phyloP scores from a whole-genome alignment of 768 basidiomycete species.

The Fomitopsis serialis region DNA sequence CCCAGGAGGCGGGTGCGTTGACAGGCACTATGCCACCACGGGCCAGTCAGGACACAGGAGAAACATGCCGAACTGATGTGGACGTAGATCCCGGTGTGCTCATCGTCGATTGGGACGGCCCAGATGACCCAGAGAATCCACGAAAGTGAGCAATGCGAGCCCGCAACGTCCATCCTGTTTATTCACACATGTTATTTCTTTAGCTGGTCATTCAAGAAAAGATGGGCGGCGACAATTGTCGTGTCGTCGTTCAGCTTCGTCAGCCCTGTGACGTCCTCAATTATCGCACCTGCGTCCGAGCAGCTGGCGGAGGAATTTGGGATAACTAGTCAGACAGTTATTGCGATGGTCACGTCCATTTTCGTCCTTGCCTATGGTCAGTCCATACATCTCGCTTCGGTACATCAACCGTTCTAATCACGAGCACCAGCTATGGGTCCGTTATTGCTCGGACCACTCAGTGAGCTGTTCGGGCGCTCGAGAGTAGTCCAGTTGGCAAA shows the following conservation, averaged over 20 bases:
- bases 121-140: conserved; percentile 30
- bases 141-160: conserved; percentile 22
- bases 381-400: conserved; percentile 40
- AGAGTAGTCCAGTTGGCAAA: conserved; percentile 56
- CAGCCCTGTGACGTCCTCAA: conserved; percentile 61
- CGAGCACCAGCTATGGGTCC: conserved; percentile 48
- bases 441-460: conserved; percentile 47
- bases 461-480: conserved; percentile 67
- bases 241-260: conserved; percentile 68
- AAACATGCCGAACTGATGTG: neutral
- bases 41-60: neutral
- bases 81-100: neutral
- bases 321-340: conserved; percentile 40
- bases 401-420: too few relatives aligned
- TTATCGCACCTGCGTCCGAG: conserved; percentile 59
- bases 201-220: conserved; percentile 53
- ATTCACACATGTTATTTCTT: neutral
- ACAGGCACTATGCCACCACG: too few relatives aligned
- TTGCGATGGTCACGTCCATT: conserved; percentile 55
- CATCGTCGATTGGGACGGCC: conserved; percentile 32
- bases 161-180: neutral
- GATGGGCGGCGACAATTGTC: conserved; percentile 62
- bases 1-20: too few relatives aligned
- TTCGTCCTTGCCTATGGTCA: conserved; percentile 44
- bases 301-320: conserved; percentile 49